Conservation (phyloP, 2,329 filamentous ascomycete species). For the Aspergillus brunneoviolaceus region DNA sequence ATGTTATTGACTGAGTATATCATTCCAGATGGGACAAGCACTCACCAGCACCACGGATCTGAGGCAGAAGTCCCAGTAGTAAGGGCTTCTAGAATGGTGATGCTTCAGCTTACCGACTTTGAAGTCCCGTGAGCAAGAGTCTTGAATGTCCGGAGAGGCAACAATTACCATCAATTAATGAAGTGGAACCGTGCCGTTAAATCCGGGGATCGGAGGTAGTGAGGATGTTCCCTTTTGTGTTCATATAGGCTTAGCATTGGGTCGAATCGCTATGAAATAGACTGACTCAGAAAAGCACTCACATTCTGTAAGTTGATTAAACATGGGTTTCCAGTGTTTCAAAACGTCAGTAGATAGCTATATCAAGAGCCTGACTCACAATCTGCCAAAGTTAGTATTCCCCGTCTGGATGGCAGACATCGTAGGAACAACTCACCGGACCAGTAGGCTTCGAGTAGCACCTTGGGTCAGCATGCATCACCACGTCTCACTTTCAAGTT, state of each 20-base stretch:
- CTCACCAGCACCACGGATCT: no score
- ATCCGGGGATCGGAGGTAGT: neutral
- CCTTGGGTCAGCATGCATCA: no score
- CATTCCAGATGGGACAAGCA: no score
- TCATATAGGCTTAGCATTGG: neutral
- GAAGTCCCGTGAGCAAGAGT: no score
- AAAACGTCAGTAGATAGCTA: neutral
- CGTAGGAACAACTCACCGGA: neutral
- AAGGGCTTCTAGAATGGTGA: no score
- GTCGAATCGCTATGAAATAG: neutral
- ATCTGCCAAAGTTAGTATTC: neutral
- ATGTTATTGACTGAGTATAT: no score
- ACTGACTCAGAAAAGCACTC: neutral
- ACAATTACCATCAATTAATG: neutral
- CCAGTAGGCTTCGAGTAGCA: no score
- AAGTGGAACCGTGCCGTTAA: neutral
- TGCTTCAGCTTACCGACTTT: no score
- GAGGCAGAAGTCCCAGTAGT: no score
- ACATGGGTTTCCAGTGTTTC: neutral
- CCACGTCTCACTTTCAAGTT: no score
- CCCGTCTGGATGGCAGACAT: no score
- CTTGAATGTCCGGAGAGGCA: neutral
- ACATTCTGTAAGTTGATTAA: neutral
- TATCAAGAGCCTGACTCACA: neutral
- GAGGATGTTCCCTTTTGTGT: neutral